Conservation (phyloP, 1,284 basidiomycete genomes). For the Pholiota adiposa region DNA sequence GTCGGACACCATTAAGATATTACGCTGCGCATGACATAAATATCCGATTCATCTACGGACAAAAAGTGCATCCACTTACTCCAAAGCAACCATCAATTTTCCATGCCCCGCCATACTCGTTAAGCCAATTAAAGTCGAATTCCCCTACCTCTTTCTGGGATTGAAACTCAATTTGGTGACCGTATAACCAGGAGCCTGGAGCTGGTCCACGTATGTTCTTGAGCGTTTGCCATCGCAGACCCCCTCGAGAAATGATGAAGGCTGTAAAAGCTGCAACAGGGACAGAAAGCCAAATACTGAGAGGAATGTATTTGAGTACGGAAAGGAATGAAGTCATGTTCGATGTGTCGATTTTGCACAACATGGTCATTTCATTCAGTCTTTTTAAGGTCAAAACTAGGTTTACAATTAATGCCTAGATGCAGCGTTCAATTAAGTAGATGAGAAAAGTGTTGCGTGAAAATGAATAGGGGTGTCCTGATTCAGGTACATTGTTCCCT, state of each 20-base stretch:
- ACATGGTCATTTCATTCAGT: too few relatives aligned
- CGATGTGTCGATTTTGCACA: too few relatives aligned
- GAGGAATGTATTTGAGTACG: not conserved
- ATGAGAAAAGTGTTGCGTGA: too few relatives aligned
- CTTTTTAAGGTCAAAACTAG: too few relatives aligned
- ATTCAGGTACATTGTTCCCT: not conserved
- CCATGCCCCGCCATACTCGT: constrained; percentile 14
- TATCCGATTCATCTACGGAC: not conserved
- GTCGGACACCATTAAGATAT: constrained; percentile 12
- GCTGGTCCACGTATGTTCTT: constrained; percentile 14
- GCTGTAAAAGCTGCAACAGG: not conserved
- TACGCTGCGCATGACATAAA: constrained; percentile 1
- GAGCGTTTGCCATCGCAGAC: constrained; percentile 11
- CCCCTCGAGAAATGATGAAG: constrained; percentile 5
- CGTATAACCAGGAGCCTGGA: constrained; percentile 6
- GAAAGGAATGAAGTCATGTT: not conserved
- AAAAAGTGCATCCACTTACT: not conserved
- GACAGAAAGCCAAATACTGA: not conserved
- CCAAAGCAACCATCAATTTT: constrained; percentile 14
- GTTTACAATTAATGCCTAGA: too few relatives aligned
- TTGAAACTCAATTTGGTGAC: constrained; percentile 10
- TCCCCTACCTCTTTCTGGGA: constrained; percentile 12
- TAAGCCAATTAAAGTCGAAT: constrained; percentile 9
- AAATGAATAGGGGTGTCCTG: too few relatives aligned
- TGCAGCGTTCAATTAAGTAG: too few relatives aligned